These are phyloP conservation scores for Oxytropis ochrocephala DNA, from an alignment of 306 rosid genomes.

Conservation along the genomic window DNA sequence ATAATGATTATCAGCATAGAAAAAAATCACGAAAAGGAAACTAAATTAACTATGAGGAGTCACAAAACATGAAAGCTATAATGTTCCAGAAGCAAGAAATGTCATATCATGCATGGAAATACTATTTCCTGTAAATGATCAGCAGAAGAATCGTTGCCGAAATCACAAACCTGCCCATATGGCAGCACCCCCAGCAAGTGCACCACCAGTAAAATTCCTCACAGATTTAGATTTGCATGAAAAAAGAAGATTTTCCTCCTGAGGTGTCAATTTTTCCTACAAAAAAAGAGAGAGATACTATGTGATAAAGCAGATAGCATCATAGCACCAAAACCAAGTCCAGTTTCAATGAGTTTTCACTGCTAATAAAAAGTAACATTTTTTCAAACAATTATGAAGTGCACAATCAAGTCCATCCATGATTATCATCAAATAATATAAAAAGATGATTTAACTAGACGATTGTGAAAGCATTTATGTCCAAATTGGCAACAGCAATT, in stretches of 20 bases:
- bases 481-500: background rate
- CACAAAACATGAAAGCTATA: background rate
- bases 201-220: constrained; percentile 16
- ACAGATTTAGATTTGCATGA: constrained; percentile 35
- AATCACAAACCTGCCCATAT: constrained; percentile 47
- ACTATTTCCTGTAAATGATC: background rate
- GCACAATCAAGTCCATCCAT: background rate
- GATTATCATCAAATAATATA: background rate
- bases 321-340: background rate
- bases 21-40: background rate
- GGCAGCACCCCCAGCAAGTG: constrained; percentile 34
- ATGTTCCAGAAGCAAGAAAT: background rate
- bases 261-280: constrained; percentile 36
- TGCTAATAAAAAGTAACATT: background rate
- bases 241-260: constrained; percentile 33
- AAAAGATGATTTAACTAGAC: background rate
- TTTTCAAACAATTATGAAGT: background rate
- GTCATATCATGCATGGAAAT: too few species aligned
- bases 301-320: background rate
- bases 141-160: background rate
- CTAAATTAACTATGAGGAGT: background rate
- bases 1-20: constrained; percentile 18
- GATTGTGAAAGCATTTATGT: background rate
- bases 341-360: constrained; percentile 8
- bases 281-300: background rate